Conservation (phyloP, 1,284 basidiomycete genomes). For the Termitomyces sp. region DNA sequence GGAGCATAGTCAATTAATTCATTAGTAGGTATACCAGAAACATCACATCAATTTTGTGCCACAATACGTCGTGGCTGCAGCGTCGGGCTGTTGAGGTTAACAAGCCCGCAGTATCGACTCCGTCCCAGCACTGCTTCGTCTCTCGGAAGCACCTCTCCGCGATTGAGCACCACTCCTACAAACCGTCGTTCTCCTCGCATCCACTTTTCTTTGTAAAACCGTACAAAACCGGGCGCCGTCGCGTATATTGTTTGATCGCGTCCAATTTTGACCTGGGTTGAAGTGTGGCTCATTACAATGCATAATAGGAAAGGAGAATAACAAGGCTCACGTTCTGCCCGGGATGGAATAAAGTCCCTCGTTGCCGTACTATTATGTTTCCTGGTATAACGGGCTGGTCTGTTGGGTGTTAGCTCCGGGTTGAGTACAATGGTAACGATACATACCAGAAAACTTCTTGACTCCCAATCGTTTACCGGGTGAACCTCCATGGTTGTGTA, state of each 20-base stretch:
- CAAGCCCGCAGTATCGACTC: slow-evolving; percentile 71
- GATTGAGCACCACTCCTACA: slow-evolving; percentile 76
- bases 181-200: slow-evolving; percentile 70
- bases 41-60: slow-evolving; percentile 16
- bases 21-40: slow-evolving; percentile 9
- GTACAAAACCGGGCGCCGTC: slow-evolving; percentile 81
- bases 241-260: slow-evolving; percentile 92
- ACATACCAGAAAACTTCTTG: slow-evolving; percentile 88
- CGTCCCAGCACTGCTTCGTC: slow-evolving; percentile 69
- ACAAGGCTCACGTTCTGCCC: slow-evolving; percentile 74
- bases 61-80: slow-evolving; percentile 9
- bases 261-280: slow-evolving; percentile 75
- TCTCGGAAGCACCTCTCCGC: slow-evolving; percentile 80
- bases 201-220: slow-evolving; percentile 81
- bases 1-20: slow-evolving; percentile 5
- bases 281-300: slow-evolving; percentile 15
- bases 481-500: slow-evolving; percentile 87
- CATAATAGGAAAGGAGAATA: slow-evolving; percentile 1
- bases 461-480: slow-evolving; percentile 88
- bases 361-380: slow-evolving; percentile 90
- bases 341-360: slow-evolving; percentile 86
- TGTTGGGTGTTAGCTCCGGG: slow-evolving; percentile 13
- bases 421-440: background rate
- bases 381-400: slow-evolving; percentile 89
- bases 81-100: slow-evolving; percentile 46